These are phyloP conservation scores for Rhododendron mucronatum DNA, from an alignment of 148 eudicot species.

Conservation along the genomic window DNA sequence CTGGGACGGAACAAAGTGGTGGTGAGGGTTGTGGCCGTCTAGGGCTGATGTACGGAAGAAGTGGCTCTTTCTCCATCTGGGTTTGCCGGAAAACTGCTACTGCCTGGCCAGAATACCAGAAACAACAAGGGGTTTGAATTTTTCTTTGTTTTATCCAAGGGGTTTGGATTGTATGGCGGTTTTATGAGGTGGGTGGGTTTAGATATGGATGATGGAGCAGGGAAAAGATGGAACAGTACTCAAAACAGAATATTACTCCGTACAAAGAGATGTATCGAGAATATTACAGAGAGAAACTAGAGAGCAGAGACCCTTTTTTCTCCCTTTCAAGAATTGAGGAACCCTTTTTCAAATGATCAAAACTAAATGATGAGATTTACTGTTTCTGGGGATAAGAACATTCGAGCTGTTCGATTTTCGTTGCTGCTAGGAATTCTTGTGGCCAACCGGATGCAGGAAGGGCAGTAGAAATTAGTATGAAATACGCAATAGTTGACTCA, in stretches of 20 bases:
- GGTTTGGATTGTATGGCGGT: neutral
- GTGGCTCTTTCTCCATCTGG: conserved; percentile 70
- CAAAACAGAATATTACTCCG: neutral
- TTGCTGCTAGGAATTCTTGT: no score
- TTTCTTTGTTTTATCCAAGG: neutral
- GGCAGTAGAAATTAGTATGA: no score
- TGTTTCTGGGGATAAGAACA: neutral
- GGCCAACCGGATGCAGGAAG: no score
- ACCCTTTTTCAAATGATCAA: no score
- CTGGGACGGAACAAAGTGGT: conserved; percentile 49
- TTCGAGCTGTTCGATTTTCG: neutral
- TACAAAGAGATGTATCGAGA: no score
- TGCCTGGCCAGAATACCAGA: conserved; percentile 6
- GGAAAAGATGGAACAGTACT: neutral
- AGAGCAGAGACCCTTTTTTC: no score
- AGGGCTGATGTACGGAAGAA: conserved; percentile 43
- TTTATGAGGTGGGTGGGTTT: neutral
- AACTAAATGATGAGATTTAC: neutral
- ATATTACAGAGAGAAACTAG: no score
- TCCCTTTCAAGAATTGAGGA: neutral
- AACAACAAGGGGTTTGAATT: neutral
- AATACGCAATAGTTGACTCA: no score
- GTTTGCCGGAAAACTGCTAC: conserved; percentile 17
- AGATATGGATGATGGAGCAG: neutral
- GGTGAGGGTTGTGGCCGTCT: conserved; percentile 22